Evolutionary conservation across 1,139 yeast genomes (phyloP).

Genomic region (Nakaseomyces uthaithaninus): DNA sequence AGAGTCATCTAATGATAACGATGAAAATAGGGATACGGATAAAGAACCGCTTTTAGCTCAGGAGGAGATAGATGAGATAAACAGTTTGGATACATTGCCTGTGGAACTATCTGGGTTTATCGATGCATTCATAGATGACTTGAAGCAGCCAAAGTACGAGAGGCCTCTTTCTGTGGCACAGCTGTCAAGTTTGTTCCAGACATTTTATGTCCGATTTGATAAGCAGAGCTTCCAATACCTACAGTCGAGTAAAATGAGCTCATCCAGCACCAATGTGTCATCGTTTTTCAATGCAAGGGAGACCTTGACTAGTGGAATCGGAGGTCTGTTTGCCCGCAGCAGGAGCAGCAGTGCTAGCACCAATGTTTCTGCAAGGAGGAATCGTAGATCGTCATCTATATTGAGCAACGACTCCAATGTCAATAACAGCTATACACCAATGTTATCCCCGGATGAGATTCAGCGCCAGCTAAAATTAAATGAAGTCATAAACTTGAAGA

Average conservation of each 20-base stretch:
- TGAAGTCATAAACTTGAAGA: conserved; percentile 23
- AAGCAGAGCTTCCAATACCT: conserved; percentile 25
- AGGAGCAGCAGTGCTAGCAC: conserved; percentile 28
- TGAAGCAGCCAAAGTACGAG: conserved; percentile 49
- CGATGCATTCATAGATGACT: conserved; percentile 40
- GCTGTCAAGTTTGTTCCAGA: conserved; percentile 45
- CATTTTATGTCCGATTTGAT: conserved; percentile 38
- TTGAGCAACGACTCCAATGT: conserved; percentile 24
- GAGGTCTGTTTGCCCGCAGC: conserved; percentile 31
- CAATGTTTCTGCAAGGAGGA: conserved; percentile 15
- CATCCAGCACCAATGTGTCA: conserved; percentile 8
- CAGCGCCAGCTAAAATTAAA: conserved; percentile 20
- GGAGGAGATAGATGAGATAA: conserved; percentile 22
- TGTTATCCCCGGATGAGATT: conserved; percentile 30
- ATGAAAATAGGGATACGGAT: not conserved
- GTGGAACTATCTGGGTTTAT: conserved; percentile 31
- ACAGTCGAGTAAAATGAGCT: conserved; percentile 8
- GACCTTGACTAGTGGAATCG: conserved; percentile 28
- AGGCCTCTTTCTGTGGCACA: conserved; percentile 47
- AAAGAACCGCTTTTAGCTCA: conserved; percentile 10
- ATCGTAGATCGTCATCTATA: conserved; percentile 26
- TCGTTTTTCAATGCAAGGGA: conserved; percentile 24
- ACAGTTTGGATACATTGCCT: conserved; percentile 29
- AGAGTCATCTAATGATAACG: not conserved
- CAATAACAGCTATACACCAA: conserved; percentile 16